Conservation (phyloP, 1,284 basidiomycete genomes). For the Rhodotorula glutinis region DNA sequence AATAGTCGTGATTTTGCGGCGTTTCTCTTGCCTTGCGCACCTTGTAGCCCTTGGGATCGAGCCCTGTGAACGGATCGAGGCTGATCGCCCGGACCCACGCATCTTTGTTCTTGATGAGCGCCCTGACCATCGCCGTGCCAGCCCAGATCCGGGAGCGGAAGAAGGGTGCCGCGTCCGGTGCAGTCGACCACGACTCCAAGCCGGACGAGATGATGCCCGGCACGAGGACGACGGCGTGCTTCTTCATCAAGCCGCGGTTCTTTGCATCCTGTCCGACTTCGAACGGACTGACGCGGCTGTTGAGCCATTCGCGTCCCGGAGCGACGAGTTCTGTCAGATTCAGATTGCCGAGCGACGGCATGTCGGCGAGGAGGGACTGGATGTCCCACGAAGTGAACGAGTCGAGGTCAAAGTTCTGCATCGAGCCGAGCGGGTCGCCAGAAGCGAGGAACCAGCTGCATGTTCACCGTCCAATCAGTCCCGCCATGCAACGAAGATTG, state of each 20-base stretch:
- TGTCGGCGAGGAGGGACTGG: constrained; percentile 30
- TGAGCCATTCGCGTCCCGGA: constrained; percentile 37
- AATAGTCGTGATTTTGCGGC: not conserved
- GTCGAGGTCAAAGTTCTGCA: constrained; percentile 30
- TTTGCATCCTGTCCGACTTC: constrained; percentile 71
- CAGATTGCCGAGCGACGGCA: constrained; percentile 24
- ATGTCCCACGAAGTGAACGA: constrained; percentile 28
- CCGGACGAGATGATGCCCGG: constrained; percentile 52
- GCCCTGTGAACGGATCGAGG: constrained; percentile 81
- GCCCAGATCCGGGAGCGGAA: constrained; percentile 87
- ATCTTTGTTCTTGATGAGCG: constrained; percentile 78
- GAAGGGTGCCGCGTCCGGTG: constrained; percentile 69
- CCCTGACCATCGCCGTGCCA: constrained; percentile 74
- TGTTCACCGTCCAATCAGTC: no score
- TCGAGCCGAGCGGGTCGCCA: constrained; percentile 29
- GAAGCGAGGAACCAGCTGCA: constrained; percentile 36
- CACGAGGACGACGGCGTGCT: constrained; percentile 67
- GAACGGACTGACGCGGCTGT: constrained; percentile 55
- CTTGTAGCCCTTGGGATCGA: constrained; percentile 81
- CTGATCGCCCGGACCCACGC: constrained; percentile 86
- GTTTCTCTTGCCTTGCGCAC: constrained; percentile 67
- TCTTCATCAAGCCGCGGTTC: constrained; percentile 63
- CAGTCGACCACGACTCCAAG: constrained; percentile 80
- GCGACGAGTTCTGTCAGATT: constrained; percentile 31
- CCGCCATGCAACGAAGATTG: not conserved